Percentiles rank a stretch among this genome's conserved stretches.
These are phyloP conservation scores for Hansenula sp. DNA, from an alignment of 1,139 yeast genomes.

Conservation along the genomic window DNA sequence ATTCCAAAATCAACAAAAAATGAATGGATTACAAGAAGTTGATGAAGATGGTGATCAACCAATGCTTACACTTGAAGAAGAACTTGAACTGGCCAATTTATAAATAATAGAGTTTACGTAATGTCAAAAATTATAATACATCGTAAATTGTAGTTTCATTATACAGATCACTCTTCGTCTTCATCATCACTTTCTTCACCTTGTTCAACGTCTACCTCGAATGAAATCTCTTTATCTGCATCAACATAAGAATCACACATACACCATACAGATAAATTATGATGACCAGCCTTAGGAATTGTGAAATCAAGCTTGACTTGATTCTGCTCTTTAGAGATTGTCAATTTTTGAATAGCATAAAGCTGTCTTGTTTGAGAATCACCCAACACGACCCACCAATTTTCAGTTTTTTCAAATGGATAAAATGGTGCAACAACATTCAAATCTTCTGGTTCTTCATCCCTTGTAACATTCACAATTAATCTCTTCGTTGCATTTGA, in stretches of 20 bases:
- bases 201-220: constrained; percentile 42
- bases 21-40: constrained; percentile 5
- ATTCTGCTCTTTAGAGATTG: constrained; percentile 50
- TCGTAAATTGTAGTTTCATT: neutral
- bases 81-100: constrained; percentile 17
- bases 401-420: constrained; percentile 61
- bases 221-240: constrained; percentile 75
- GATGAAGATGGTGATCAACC: constrained; percentile 21
- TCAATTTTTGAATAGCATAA: constrained; percentile 68
- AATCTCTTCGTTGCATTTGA: constrained; percentile 45
- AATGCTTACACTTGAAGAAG: constrained; percentile 22
- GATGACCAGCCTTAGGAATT: constrained; percentile 57
- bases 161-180: constrained; percentile 11
- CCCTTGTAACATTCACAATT: constrained; percentile 57
- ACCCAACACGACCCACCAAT: constrained; percentile 88
- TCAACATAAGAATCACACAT: constrained; percentile 89
- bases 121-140: neutral
- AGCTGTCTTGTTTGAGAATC: constrained; percentile 55
- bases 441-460: constrained; percentile 70
- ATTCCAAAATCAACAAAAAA: constrained; percentile 51
- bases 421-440: constrained; percentile 51
- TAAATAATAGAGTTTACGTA: neutral
- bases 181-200: constrained; percentile 28
- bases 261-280: constrained; percentile 70
- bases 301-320: constrained; percentile 50